Evolutionary conservation across 495 filamentous ascomycete species (phyloP).

Genomic region (Penicillium cataractarum): DNA sequence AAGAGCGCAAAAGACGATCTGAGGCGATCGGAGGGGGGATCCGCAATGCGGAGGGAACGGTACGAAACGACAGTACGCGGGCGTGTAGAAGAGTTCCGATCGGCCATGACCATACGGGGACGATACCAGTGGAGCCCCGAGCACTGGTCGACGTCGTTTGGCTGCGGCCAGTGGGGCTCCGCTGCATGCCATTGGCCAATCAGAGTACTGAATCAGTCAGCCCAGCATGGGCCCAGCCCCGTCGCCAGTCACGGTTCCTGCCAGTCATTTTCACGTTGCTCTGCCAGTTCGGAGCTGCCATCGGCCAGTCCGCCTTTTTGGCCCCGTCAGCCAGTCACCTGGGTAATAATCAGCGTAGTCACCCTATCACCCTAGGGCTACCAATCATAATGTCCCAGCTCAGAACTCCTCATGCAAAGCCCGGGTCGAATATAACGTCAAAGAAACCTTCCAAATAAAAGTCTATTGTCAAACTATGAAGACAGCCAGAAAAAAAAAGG

Average conservation of each 20-base stretch:
- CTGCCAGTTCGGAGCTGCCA: background rate
- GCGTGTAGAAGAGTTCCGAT: slow-evolving; percentile 14
- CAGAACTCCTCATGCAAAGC: background rate
- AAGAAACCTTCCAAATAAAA: slow-evolving; percentile 19
- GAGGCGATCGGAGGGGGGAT: slow-evolving; percentile 37
- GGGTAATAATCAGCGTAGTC: background rate
- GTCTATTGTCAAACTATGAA: slow-evolving; percentile 38
- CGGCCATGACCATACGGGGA: slow-evolving; percentile 20
- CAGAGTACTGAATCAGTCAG: background rate
- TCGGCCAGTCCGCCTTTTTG: background rate
- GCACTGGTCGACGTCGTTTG: slow-evolving; percentile 19
- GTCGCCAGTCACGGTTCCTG: background rate
- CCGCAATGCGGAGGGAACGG: slow-evolving; percentile 38
- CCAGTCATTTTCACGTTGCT: slow-evolving; percentile 1
- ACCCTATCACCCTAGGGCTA: background rate
- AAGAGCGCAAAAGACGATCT: slow-evolving; percentile 26
- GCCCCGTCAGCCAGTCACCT: too few relatives aligned
- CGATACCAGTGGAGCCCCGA: slow-evolving; percentile 4
- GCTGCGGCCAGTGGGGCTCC: slow-evolving; percentile 17
- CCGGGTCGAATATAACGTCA: background rate
- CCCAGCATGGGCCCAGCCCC: background rate
- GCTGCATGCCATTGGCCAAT: slow-evolving; percentile 27
- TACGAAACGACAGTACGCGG: slow-evolving; percentile 30
- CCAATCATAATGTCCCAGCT: background rate
- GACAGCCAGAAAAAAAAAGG: slow-evolving; percentile 30